Base-by-base conservation (phyloP, 768 basidiomycete genomes). In the Boletus reticulatus region DNA sequence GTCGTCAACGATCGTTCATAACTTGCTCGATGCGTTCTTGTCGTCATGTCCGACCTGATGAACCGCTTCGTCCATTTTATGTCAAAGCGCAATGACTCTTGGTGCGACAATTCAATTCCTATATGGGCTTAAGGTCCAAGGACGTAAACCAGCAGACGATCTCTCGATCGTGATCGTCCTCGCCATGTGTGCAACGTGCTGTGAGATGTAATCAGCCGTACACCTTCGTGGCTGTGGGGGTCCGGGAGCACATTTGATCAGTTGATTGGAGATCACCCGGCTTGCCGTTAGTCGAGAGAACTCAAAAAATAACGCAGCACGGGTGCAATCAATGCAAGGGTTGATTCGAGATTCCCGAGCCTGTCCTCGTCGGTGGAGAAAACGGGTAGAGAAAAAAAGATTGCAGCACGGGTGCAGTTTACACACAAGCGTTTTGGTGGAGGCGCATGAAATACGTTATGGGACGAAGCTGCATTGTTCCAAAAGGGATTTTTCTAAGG, bases 81-180 rank as follows among this genome's bases (percentile, higher is more conserved):
- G 44, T 49, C 56, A 16, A 19, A n/a, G 8, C 14, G n/a, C 17
- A 4, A 16, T 11, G 11, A 11, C 36, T 20, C 22, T 19, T 27
- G 3, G 31, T 4, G 2, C 38, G 41, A 34, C 43, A 27, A 16
- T 29, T 44, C 19, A 20, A 4, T 55, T 29, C 20, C 55, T 38
- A 64, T 44, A 53, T 19, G 50, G 52, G 52, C 19, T 0, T 36
- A 39, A n/a, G 29, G 29, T 9, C 29, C 29, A 37, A 39, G 19
- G 43, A 56, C 57, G 62, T 56, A 59, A 55, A 50, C 34, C 22
- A 13, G 1, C 14, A 11, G 55, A n/a, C 56, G 60, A 62, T 65
- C 64, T 46, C 36, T 61, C 45, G 63, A 52, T 57, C 47, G 44
- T 45, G 62, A 63, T 64, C 60, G 52, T 52, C 63, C 55, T 37